Percentiles rank a stretch among this genome's conserved stretches.
phyloP scores from a whole-genome alignment of 2,329 filamentous ascomycete species.

The Penicillium hordei region DNA sequence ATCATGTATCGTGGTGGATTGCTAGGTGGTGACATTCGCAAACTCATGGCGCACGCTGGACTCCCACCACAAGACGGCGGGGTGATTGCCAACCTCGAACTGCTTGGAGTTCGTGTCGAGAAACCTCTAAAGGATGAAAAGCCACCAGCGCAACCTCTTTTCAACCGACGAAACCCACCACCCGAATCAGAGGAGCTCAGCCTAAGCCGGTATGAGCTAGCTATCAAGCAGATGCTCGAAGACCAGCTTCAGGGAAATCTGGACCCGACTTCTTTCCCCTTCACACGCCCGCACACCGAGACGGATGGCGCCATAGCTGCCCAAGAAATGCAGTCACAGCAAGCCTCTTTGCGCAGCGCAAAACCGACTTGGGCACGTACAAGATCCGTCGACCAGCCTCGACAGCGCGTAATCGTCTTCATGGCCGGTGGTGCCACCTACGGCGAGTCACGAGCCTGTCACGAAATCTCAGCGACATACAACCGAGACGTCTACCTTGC shows the following conservation, averaged over 20 bases:
- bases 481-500: conserved; percentile 82
- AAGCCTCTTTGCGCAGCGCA: conserved; percentile 80
- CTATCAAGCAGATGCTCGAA: conserved; percentile 79
- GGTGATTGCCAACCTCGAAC: conserved; percentile 70
- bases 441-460: conserved; percentile 84
- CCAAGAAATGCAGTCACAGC: conserved; percentile 52
- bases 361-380: conserved; percentile 95
- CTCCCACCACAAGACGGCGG: conserved; percentile 72
- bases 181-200: conserved; percentile 72
- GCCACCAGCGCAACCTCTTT: conserved; percentile 65
- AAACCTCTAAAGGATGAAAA: conserved; percentile 76
- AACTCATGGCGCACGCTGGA: conserved; percentile 78
- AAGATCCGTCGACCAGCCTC: conserved; percentile 72
- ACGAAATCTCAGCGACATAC: conserved; percentile 72
- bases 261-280: conserved; percentile 68
- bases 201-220: conserved; percentile 83
- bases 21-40: conserved; percentile 77
- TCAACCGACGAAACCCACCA: conserved; percentile 62
- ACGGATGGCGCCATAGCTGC: conserved; percentile 40
- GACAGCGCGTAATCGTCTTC: conserved; percentile 88
- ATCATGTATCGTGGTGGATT: conserved; percentile 83
- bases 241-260: conserved; percentile 66
- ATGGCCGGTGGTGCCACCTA: conserved; percentile 95
- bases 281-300: conserved; percentile 66
- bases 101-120: conserved; percentile 73